Percentiles rank a stretch among this genome's conserved stretches.
Conservation (phyloP, 2,329 filamentous ascomycete species). For the Hypoxylon sp. region DNA sequence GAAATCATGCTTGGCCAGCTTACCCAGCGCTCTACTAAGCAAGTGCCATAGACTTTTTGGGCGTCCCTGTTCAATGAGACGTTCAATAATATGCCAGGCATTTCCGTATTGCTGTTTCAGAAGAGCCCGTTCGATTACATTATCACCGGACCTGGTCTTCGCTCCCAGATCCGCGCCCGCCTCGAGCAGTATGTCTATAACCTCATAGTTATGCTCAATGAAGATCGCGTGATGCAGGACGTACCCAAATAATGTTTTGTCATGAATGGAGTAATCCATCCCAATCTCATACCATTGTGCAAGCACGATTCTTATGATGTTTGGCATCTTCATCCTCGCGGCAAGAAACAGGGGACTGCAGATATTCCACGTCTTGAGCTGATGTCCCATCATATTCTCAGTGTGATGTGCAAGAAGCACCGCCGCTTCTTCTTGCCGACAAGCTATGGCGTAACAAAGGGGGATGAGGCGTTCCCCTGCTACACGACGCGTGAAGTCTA, state of each 20-base stretch:
- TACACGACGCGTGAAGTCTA: too few relatives aligned
- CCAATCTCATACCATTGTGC: neutral
- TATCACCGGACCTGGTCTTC: neutral
- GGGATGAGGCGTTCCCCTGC: neutral
- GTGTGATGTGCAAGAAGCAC: constrained; percentile 8
- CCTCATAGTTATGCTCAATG: neutral
- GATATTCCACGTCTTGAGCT: too few relatives aligned
- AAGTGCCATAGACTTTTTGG: too few relatives aligned
- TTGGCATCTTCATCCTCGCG: neutral
- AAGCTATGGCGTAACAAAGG: neutral
- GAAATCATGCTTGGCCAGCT: too few relatives aligned
- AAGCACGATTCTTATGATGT: neutral
- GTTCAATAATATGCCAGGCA: neutral
- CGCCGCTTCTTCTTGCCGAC: neutral
- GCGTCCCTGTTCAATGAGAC: neutral
- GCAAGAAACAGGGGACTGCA: neutral
- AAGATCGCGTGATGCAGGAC: neutral
- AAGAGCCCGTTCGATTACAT: neutral
- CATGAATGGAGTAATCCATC: neutral
- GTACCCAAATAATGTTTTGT: too few relatives aligned
- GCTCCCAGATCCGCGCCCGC: neutral
- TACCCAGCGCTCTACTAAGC: neutral
- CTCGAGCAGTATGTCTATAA: neutral
- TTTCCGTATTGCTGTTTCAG: neutral
- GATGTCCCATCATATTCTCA: neutral